Evolutionary conservation across 2,329 filamentous ascomycete species (phyloP).

Genomic region (Trichoderma sp.): DNA sequence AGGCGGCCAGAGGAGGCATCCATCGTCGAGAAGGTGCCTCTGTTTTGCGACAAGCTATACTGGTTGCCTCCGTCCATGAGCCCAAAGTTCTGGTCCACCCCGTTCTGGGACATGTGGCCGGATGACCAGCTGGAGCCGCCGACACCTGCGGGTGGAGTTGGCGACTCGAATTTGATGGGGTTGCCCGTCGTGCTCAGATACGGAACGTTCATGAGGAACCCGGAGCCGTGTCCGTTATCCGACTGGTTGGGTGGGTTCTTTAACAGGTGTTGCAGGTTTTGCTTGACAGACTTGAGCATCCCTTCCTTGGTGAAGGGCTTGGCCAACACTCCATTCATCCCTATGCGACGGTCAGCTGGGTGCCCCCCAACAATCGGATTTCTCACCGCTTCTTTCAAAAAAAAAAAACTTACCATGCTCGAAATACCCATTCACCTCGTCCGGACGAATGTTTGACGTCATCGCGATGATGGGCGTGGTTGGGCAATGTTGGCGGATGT

Average conservation of each 20-base stretch:
- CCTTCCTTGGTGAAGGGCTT: conserved; percentile 94
- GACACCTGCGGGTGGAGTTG: conserved; percentile 51
- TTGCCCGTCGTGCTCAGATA: conserved; percentile 36
- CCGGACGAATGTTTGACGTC: conserved; percentile 96
- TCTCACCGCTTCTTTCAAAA: conserved; percentile 17
- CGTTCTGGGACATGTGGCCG: conserved; percentile 46
- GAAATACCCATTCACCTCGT: conserved; percentile 97
- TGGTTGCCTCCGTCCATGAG: conserved; percentile 42
- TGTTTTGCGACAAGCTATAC: conserved; percentile 28
- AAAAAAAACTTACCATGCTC: conserved; percentile 83
- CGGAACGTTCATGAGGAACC: conserved; percentile 34
- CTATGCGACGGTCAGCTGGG: conserved; percentile 46
- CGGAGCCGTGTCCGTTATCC: conserved; percentile 31
- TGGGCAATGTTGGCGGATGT: conserved; percentile 83
- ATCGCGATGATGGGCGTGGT: conserved; percentile 91
- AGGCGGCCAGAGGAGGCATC: conserved; percentile 33
- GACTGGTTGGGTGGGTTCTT: conserved; percentile 56
- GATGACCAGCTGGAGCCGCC: conserved; percentile 51
- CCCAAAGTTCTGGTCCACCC: conserved; percentile 46
- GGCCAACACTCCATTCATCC: conserved; percentile 95
- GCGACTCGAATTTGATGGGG: conserved; percentile 51
- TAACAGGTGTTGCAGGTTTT: conserved; percentile 80
- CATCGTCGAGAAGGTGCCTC: conserved; percentile 23
- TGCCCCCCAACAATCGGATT: not conserved
- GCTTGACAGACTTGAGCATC: conserved; percentile 80